A percentile compares a stretch with the other conserved stretches of the same genome.
These are phyloP conservation scores for Gossypium davidsonii DNA, from an alignment of 441 rosid species.

Conservation along the genomic window DNA sequence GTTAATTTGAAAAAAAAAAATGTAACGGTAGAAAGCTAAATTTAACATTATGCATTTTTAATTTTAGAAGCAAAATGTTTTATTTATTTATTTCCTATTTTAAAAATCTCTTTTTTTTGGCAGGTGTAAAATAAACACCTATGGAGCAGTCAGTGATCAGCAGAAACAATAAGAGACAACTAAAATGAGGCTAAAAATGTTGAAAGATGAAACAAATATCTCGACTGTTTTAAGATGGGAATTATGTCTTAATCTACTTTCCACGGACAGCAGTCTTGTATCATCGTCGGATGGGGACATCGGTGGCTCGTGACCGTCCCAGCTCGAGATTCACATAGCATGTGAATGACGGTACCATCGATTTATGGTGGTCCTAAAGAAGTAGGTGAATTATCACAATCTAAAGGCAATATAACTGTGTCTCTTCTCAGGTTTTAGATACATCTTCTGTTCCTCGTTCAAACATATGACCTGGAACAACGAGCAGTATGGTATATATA, in stretches of 20 bases:
- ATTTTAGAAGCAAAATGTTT: no score
- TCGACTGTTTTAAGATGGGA: not conserved
- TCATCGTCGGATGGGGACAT: not conserved
- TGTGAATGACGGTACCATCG: not conserved
- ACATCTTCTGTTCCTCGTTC: not conserved
- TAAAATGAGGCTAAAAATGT: not conserved
- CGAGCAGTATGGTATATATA: no score
- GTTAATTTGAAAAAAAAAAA: no score
- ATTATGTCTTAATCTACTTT: not conserved
- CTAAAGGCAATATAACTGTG: not conserved
- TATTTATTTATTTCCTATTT: no score
- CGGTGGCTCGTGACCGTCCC: not conserved
- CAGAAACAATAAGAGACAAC: not conserved
- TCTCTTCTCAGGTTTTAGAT: not conserved
- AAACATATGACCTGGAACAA: not conserved
- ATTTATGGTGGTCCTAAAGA: not conserved
- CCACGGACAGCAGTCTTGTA: not conserved
- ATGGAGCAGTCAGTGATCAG: not conserved
- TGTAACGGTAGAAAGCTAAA: no score
- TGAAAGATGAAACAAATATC: not conserved
- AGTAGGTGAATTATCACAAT: not conserved
- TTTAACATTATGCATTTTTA: no score
- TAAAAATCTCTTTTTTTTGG: no score
- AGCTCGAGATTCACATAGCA: not conserved
- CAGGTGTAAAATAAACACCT: not conserved